Base-by-base conservation (phyloP, 192 early-diverging fungal species). In the Coemansia nantahalensis region DNA sequence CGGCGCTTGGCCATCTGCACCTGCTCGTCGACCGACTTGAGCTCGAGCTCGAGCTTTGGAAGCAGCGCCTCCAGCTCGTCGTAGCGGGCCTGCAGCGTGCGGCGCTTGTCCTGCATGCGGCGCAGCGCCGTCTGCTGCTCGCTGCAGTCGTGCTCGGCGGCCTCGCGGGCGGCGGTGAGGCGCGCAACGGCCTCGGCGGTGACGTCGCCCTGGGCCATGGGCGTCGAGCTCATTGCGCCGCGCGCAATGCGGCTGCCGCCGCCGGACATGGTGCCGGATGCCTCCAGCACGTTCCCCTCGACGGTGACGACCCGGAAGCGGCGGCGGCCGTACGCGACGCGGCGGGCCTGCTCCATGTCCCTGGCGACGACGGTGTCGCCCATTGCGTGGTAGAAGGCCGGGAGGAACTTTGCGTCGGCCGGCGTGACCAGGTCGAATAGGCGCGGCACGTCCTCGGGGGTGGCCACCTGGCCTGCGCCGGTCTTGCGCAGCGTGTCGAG, bases 261-360 rank as follows among this genome's bases (percentile, higher is more conserved):
- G 52, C 95, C 95, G 28, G 83, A 85, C 90, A 99, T 93, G 8
- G 94, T 87, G 58, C 97, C 95, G 7, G 86, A 84, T 18, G 81
- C 82, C 51, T 97, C 95, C 48, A 99, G 91, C 39, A 98, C 64
- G 42, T 91, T 81, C 3, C 97, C 95, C 42, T 89, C 89, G 34
- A 99, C 63, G 1, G 92, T 98, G 6, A 99, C 97, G 8, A 98
- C 94, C 24, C 95, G 83, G 80, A 84, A 89, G n/a, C 93, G 82
- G 21, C 75, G 77, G 24, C 53, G 50, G n/a, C 89, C 87, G 57
- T 84, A 98, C 0, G 97, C 94, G 36, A 99, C 87, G 24, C 82
- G 72, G 51, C 91, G 93, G 10, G 93, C 97, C 58, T 89, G 84
- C 28, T 83, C 68, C 61, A 99, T 53, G 56, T 95, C 77, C 18